phyloP scores from a whole-genome alignment of 2,329 filamentous ascomycete species.

The Pezicula carpinea region DNA sequence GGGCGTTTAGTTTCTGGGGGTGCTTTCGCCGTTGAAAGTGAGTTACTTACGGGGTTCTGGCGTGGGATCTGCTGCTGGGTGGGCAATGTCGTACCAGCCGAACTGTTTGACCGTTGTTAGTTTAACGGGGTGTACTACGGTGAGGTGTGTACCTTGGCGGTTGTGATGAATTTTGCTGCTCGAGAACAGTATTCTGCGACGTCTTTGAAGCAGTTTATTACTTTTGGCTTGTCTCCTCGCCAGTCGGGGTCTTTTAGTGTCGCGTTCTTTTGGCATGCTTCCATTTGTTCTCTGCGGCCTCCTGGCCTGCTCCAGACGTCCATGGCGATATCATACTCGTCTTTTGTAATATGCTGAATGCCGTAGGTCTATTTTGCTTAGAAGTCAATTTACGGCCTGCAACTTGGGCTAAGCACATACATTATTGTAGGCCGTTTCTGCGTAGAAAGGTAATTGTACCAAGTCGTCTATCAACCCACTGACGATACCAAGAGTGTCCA shows the following conservation, averaged over 20 bases:
- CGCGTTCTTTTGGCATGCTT: slow-evolving; percentile 41
- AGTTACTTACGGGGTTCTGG: slow-evolving; percentile 2
- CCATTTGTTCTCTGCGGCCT: slow-evolving; percentile 46
- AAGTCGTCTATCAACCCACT: slow-evolving; percentile 63
- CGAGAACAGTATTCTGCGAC: slow-evolving; percentile 30
- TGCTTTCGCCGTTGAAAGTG: neutral
- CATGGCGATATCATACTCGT: slow-evolving; percentile 35
- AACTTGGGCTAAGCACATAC: no score
- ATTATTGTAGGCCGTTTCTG: slow-evolving; percentile 21
- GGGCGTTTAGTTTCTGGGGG: neutral
- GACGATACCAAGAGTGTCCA: slow-evolving; percentile 60
- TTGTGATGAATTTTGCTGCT: neutral
- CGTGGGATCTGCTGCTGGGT: slow-evolving; percentile 7
- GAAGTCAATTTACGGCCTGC: no score
- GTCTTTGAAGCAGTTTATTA: slow-evolving; percentile 20
- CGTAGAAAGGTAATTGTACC: slow-evolving; percentile 38
- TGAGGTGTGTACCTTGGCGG: neutral
- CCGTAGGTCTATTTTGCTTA: slow-evolving; percentile 39
- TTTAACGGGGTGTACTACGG: neutral
- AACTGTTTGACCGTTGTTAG: neutral
- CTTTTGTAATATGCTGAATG: slow-evolving; percentile 43
- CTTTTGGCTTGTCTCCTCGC: slow-evolving; percentile 28
- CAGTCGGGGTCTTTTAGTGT: slow-evolving; percentile 42
- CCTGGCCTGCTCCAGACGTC: slow-evolving; percentile 38
- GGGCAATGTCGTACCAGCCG: slow-evolving; percentile 20